Percentiles rank a stretch among this genome's conserved stretches.
phyloP scores from a whole-genome alignment of 306 rosid genomes.

The Quercus aquifolioides region DNA sequence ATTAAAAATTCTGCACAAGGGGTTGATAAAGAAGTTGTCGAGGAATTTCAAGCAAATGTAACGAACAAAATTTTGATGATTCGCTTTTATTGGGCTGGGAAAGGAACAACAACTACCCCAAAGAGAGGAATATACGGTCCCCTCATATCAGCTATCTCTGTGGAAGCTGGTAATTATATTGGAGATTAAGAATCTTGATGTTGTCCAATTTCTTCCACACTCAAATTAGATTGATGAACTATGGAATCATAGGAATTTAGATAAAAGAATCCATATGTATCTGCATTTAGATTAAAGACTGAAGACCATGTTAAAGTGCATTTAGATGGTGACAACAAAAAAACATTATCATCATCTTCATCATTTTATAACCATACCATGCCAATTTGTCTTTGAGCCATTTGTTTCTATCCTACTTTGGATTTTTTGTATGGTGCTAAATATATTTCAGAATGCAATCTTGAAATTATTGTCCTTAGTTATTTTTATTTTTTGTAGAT shows the following conservation, averaged over 20 bases:
- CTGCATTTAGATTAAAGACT: too few relatives aligned
- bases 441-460: too few relatives aligned
- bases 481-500: background rate
- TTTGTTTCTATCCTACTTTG: too few relatives aligned
- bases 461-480: background rate
- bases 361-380: too few relatives aligned
- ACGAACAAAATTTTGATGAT: conserved; percentile 31
- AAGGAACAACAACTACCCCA: conserved; percentile 57
- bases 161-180: conserved; percentile 44
- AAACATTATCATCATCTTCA: too few relatives aligned
- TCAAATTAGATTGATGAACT: background rate
- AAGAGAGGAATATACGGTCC: conserved; percentile 53
- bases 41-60: conserved; percentile 31
- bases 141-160: conserved; percentile 60
- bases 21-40: conserved; percentile 31
- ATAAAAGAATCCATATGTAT: background rate
- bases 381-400: too few relatives aligned
- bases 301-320: too few relatives aligned
- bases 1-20: conserved; percentile 32
- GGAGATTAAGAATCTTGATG: too few relatives aligned
- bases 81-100: conserved; percentile 65
- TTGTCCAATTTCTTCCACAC: background rate
- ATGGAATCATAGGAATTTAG: background rate
- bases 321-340: too few relatives aligned
- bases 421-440: too few relatives aligned